Evolutionary conservation across 805 yeast species (phyloP), one percentile per base, ranked within the genome.

Genomic region (Limtongia smithiae): DNA sequence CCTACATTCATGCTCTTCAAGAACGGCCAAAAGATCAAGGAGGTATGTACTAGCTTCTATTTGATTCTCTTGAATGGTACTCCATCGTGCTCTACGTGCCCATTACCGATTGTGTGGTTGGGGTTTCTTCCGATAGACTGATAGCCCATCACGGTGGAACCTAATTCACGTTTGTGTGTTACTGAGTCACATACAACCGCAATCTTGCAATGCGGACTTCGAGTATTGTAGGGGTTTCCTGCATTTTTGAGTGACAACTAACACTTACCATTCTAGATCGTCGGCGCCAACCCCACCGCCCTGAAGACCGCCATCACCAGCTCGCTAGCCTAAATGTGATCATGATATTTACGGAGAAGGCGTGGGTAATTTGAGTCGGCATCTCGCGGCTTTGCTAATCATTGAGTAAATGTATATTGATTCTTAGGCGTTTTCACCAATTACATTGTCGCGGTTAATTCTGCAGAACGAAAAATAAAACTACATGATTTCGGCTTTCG

Each of bases 1-100:
- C 85, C 85, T 60, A 80, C 85, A 49, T 67, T 81, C 60, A 71
- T 88, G 57, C 80, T 86, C 71, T 82, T 84, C 81, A 90, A 86
- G 78, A 75, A 76, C 58, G 97, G 97, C 34, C 71, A 83, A 72
- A 80, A 79, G 63, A 80, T 88, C 58, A 79, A 80, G 32, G 42
- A 68, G 70, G 63, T 82, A 83, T 0, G 68, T 60, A 58, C 82
- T 91, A 2, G 73, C 69, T 0, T 78, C 77, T 65, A 79, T 83
- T 8, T 61, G 64, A 1, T 44, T 47, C 31, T 50, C 50, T 21
- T 42, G 39, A 2, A 39, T 18, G 14, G 40, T 57, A 14, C 44
- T 44, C 9, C 44, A 38, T 9, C 18, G 32, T 4, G 30, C 24
- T 25, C 47, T 38, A 15, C n/a, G 36, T 34, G 7, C 18, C 3